Base-by-base conservation (phyloP, 805 yeast genomes). In the Myxozyma nipponensis region DNA sequence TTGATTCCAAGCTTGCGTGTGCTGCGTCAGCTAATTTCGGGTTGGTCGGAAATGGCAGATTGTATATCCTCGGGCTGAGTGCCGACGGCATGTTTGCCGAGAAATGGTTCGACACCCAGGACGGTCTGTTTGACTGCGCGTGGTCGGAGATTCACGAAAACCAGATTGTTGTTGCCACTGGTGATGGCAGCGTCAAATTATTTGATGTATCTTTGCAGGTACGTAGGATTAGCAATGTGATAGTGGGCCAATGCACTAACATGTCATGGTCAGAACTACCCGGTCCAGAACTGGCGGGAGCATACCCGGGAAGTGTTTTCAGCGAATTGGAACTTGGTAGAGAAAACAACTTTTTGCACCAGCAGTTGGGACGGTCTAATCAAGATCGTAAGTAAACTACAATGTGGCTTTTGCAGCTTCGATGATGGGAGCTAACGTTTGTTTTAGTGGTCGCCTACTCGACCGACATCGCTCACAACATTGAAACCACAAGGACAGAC, bases 81-180 rank as follows among this genome's bases (percentile, higher is more conserved):
- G 78, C 80, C 21, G 70, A 73, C 54, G 98, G 98, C 0, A 61
- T 41, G 69, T 75, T 3, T 66, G 77, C 15, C 28, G 56, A 39
- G 49, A 61, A 21, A 57, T 59, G 46, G 49, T 91, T 86, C 71
- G 88, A 88, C 54, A 91, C 98, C 0, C 97, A 91, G 67, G 98
- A 91, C 69, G 95, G 96, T 4, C 71, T 90, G 17, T 89, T 86
- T 62, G 95, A 86, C 62, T 70, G 85, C 1, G 79, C 91, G 0
- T 91, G 98, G 98, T 84, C 90, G 49, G 98, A 91, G 66, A 47
- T 74, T 4, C 91, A 91, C 66, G 97, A 89, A 54, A 89, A 87
- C 67, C 98, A 90, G 61, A 76, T 86, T 1, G 76, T 79, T 2
- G 81, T 79, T 0, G 91, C 95, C 18, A 81, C 85, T 54, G 98